A percentile compares a stretch with the other conserved stretches of the same genome.
Conservation (phyloP, 148 eudicot species). For the Cornus florida region DNA sequence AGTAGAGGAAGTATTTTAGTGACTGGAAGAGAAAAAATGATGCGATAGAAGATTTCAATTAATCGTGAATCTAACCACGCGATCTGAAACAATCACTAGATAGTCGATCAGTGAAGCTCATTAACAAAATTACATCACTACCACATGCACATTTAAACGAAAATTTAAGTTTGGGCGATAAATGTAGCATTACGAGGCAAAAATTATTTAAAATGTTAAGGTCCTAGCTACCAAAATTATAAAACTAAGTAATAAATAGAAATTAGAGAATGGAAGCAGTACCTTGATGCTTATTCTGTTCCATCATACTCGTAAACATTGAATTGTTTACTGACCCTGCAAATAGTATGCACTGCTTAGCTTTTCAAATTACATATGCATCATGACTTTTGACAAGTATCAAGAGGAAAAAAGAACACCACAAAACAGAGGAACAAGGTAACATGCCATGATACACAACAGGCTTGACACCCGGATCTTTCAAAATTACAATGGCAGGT, state of each 20-base stretch:
- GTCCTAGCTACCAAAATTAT: neutral
- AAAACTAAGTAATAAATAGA: neutral
- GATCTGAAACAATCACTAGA: neutral
- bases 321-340: slow-evolving; percentile 77
- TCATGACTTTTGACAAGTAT: neutral
- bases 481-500: slow-evolving; percentile 80
- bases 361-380: neutral
- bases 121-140: neutral
- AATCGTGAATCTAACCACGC: neutral
- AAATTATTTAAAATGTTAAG: neutral
- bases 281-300: slow-evolving; percentile 90
- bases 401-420: neutral
- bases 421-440: neutral
- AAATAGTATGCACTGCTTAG: slow-evolving; percentile 18
- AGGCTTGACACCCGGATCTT: slow-evolving; percentile 85
- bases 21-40: neutral
- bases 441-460: slow-evolving; percentile 69
- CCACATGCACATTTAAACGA: neutral
- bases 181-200: neutral
- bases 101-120: neutral
- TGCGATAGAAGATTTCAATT: neutral
- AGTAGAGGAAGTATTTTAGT: no score
- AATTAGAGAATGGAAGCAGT: slow-evolving; percentile 22
- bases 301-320: slow-evolving; percentile 65
- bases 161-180: neutral